Base-by-base conservation (phyloP, 768 basidiomycete species). In the Rubroboletus satanas region DNA sequence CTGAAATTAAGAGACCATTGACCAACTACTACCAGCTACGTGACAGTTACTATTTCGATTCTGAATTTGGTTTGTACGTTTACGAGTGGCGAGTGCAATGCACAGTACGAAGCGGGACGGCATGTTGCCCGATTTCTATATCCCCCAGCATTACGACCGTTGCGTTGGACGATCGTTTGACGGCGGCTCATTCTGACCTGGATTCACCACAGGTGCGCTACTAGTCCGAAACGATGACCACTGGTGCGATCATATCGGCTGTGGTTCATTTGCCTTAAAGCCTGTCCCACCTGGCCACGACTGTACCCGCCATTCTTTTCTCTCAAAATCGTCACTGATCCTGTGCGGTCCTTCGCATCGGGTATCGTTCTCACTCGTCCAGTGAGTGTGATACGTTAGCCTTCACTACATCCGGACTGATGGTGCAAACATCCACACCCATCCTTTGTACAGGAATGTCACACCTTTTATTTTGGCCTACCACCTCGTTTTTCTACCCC, bases 401-500 rank as follows among this genome's bases (percentile, higher is more conserved):
- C 23, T n/a, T 31, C 9, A 10, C n/a, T 21, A 15, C 7, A 5
- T 26, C 15, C 23, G 6, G 14, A 5, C 26, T 10, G 51, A 41
- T 31, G 18, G 21, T 14, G 17, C 11, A 33, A n/a, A 26, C 26
- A 8, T 18, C n/a, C 29, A 6, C 5, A 33, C 23, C 29, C 5
- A 9, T 31, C 41, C n/a, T 28, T 36, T 45, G 9, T 10, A 12
- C 23, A 55, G 39, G n/a, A 23, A 66, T 64, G 62, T 58, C 59
- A 0, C 64, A 64, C 29, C 50, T 53, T 0, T 39, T 66, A 17
- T 54, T 52, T 41, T 66, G 58, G 56, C 65, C 62, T 4, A 45
- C 64, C 2, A 8, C 49, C n/a, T 65, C 62, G 0, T 80, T 70
- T 52, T 84, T 83, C 69, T 83, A 84, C 62, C 78, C 83, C 0